Evolutionary conservation across 1,284 basidiomycete genomes (phyloP).

Genomic region (Mycosarcoma mackinlayi): DNA sequence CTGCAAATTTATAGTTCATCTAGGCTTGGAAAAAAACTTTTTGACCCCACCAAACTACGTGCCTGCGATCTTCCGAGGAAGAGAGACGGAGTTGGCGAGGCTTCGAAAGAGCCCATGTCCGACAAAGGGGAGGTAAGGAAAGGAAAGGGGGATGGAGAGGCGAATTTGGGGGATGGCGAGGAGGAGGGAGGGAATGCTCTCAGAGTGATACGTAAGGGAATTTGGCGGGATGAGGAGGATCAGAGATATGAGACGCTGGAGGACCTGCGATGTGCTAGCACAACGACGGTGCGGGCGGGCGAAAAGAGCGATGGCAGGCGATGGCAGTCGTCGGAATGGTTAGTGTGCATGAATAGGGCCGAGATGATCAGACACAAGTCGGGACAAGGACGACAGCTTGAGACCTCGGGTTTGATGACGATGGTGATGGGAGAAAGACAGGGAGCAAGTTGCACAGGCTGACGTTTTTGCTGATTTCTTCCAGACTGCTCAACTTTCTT

Average conservation of each 20-base stretch:
- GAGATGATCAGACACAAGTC: background rate
- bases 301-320: no score
- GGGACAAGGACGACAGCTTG: background rate
- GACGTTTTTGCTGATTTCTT: background rate
- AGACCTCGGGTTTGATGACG: background rate
- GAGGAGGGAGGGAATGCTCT: no score
- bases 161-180: background rate
- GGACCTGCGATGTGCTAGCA: no score
- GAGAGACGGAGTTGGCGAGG: constrained; percentile 45
- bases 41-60: constrained; percentile 51
- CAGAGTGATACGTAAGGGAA: no score
- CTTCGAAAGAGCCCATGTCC: constrained; percentile 48
- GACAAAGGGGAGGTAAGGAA: background rate
- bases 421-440: constrained; percentile 3
- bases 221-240: no score
- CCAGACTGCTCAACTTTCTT: background rate
- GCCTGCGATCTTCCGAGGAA: constrained; percentile 33
- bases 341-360: no score
- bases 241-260: background rate
- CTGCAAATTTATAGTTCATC: constrained; percentile 13
- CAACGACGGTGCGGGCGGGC: no score
- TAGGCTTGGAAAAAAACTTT: constrained; percentile 46
- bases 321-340: no score
- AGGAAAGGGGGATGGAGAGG: background rate
- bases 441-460: background rate